Base-by-base conservation (phyloP, 2,329 filamentous ascomycete species). In the Ceratocystis alfenasii region DNA sequence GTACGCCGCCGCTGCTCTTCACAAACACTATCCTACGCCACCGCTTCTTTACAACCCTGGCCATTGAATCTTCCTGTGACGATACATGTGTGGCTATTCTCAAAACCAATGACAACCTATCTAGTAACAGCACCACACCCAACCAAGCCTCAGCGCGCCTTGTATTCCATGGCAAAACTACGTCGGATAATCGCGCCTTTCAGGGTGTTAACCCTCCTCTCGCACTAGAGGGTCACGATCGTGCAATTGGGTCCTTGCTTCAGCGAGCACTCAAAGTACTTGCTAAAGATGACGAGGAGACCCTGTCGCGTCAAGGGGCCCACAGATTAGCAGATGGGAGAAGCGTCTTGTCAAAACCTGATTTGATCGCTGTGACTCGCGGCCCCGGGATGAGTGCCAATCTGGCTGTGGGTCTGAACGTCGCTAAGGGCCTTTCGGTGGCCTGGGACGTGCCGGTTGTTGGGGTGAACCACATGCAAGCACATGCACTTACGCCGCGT, bases 401-500 rank as follows among this genome's bases (percentile, higher is more conserved):
- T 71, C 80, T 99, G 36, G 81, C 85, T 22, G 85, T 87, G 17
- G 94, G 94, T 0, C 74, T 97, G 10, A 86, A 90, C 72, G 87
- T 86, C 25, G 94, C 90, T 20, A 97, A 97, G 75, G 94, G 91
- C 0, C 80, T 97, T 22, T 85, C 92, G 0, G 79, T 89, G 22
- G 91, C 90, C 46, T 95, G 89, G 89, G 81, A 85, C 69, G 81
- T 91, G 46, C 92, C 93, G 2, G 78, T 97, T 41, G 74, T 97
- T 0, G 94, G 86, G 0, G 89, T 96, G 0, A 89, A 99, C 74
- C 94, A 99, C 75, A 97, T 99, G 94, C 92, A 96, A 74, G 94
- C 92, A 10, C 94, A 99, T 75, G 88, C 94, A 20, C 77, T 99
- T 69, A 97, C 94, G 20, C 89, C 93, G 17, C 82, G 90, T 8